Evolutionary conservation across 257 asterid genomes (phyloP).

Genomic region (Asclepias syriaca): DNA sequence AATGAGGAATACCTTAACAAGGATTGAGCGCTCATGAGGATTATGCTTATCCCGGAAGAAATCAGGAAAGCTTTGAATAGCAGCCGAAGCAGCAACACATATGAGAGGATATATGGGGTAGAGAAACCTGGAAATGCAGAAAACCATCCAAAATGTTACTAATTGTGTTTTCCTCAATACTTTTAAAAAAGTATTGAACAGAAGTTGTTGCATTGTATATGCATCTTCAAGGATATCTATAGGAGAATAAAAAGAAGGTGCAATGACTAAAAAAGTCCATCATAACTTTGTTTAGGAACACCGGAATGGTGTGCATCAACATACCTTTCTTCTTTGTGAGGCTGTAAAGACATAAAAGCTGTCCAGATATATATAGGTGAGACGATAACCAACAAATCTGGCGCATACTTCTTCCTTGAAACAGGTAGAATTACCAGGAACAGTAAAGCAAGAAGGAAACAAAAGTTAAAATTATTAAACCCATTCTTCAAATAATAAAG

Average conservation of each 20-base stretch:
- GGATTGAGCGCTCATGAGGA: constrained; percentile 43
- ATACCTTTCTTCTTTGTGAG: constrained; percentile 99
- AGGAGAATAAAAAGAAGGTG: background rate
- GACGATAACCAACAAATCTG: constrained; percentile 68
- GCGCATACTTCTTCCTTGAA: constrained; percentile 72
- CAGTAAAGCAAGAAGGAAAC: constrained; percentile 82
- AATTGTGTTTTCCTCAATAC: constrained; percentile 11
- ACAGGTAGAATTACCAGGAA: constrained; percentile 67
- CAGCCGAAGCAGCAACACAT: constrained; percentile 98
- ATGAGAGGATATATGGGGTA: constrained; percentile 98
- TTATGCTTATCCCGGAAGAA: constrained; percentile 67
- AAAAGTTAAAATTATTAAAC: constrained; percentile 86
- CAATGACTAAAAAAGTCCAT: background rate
- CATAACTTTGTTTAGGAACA: background rate
- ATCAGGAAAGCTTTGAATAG: constrained; percentile 91
- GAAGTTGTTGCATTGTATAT: background rate
- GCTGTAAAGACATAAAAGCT: constrained; percentile 95
- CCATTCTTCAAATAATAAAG: constrained; percentile 80
- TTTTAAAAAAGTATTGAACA: background rate
- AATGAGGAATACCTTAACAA: constrained; percentile 44
- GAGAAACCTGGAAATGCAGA: constrained; percentile 65
- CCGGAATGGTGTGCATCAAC: background rate
- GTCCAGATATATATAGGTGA: constrained; percentile 92
- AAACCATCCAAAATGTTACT: constrained; percentile 19
- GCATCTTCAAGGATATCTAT: background rate